Conservation (phyloP, 257 asterid genomes). For the Solanum medicagineum region DNA sequence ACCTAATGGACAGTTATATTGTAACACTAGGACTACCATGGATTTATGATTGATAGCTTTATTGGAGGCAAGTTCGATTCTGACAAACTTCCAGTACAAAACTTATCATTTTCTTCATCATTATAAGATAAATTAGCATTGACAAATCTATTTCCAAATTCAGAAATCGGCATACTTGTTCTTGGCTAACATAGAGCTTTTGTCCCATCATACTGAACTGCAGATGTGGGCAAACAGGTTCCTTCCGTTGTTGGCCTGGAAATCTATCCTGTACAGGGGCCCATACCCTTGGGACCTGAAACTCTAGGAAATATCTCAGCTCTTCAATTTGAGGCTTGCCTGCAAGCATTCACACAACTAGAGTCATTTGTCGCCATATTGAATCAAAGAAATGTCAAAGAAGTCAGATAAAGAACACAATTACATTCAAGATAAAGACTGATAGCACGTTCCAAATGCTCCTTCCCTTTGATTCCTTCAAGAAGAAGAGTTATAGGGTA, state of each 20-base stretch:
- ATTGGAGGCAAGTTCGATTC: neutral
- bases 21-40: neutral
- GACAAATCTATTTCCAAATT: neutral
- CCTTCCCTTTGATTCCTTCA: slow-evolving; percentile 61
- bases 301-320: slow-evolving; percentile 3
- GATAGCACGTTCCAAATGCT: slow-evolving; percentile 64
- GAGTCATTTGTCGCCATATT: neutral
- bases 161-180: slow-evolving; percentile 40
- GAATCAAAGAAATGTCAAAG: neutral
- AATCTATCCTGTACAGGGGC: slow-evolving; percentile 9
- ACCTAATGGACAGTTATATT: neutral
- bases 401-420: neutral
- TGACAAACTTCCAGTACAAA: neutral
- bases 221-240: slow-evolving; percentile 75
- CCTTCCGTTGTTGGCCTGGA: slow-evolving; percentile 68
- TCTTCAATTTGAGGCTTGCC: slow-evolving; percentile 34
- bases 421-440: slow-evolving; percentile 66
- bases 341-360: neutral
- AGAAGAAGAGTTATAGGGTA: slow-evolving; percentile 55
- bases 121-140: neutral
- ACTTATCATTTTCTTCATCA: neutral
- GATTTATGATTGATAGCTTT: neutral
- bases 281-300: slow-evolving; percentile 1
- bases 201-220: slow-evolving; percentile 94
- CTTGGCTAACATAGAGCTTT: slow-evolving; percentile 74